Percentiles rank a stretch among this genome's conserved stretches.
Evolutionary conservation across 1,284 basidiomycete species (phyloP).

Genomic region (Heterobasidion occidentale): DNA sequence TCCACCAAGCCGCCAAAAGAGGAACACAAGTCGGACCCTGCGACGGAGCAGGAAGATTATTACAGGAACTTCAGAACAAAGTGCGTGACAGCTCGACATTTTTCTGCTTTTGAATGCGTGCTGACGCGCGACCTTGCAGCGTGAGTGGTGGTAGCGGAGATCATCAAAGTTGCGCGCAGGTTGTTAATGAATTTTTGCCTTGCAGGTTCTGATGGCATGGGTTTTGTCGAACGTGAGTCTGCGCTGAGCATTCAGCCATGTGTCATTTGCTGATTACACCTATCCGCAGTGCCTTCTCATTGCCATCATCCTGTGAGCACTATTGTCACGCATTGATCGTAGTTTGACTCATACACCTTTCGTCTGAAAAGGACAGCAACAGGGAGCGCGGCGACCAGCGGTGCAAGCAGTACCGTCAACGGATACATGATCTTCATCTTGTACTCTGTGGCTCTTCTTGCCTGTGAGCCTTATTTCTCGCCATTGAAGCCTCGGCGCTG

Average conservation of each 20-base stretch:
- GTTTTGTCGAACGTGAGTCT: conserved; percentile 67
- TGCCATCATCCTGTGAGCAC: conserved; percentile 2
- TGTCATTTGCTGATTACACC: not conserved
- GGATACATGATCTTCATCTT: conserved; percentile 78
- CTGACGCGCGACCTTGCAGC: conserved; percentile 1
- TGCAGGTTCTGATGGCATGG: conserved; percentile 70
- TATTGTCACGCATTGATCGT: not conserved
- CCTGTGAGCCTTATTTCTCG: conserved; percentile 46
- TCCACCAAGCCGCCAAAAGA: conserved; percentile 51
- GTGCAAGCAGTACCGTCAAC: conserved; percentile 51
- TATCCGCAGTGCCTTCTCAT: not conserved
- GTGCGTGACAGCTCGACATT: not conserved
- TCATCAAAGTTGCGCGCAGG: too few species aligned
- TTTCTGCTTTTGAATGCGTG: not conserved
- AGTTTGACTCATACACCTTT: conserved; percentile 47
- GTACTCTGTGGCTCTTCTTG: conserved; percentile 59
- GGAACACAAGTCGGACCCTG: conserved; percentile 28
- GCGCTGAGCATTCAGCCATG: too few species aligned
- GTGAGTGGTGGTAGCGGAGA: not conserved
- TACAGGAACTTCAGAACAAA: conserved; percentile 31
- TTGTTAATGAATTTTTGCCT: not conserved
- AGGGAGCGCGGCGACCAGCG: conserved; percentile 52
- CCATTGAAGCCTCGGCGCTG: not conserved
- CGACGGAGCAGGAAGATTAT: conserved; percentile 75
- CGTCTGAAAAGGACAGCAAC: conserved; percentile 57